These are phyloP conservation scores for Anastatica hierochuntica DNA, from an alignment of 345 rosid genomes.

Conservation along the genomic window DNA sequence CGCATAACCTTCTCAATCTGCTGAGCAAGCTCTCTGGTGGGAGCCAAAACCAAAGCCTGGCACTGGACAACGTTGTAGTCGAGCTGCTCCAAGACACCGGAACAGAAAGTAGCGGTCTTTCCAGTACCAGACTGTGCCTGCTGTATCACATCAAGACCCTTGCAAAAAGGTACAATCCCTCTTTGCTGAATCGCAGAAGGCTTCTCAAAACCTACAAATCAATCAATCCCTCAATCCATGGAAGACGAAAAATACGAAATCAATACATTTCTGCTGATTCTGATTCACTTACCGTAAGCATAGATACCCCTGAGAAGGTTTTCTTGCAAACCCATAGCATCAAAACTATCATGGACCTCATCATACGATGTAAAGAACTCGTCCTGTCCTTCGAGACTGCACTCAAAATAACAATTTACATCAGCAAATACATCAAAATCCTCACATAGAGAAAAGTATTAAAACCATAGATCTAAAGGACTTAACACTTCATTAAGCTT, in stretches of 20 bases:
- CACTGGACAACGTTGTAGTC: conserved; percentile 44
- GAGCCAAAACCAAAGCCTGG: conserved; percentile 64
- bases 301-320: conserved; percentile 30
- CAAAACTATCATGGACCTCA: conserved; percentile 17
- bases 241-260: not conserved
- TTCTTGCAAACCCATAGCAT: not conserved
- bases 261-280: not conserved
- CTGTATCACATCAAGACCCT: conserved; percentile 15
- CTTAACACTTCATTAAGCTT: conserved; percentile 36
- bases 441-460: not conserved
- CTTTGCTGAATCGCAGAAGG: conserved; percentile 85
- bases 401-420: not conserved
- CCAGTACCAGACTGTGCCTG: conserved; percentile 88
- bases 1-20: conserved; percentile 89
- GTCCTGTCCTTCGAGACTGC: conserved; percentile 32
- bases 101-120: conserved; percentile 74
- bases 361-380: conserved; percentile 35
- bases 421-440: not conserved
- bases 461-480: not conserved
- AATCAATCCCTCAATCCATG: not conserved
- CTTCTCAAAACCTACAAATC: conserved; percentile 48
- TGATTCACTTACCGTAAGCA: conserved; percentile 28
- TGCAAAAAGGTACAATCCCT: conserved; percentile 44
- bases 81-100: conserved; percentile 70
- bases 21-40: conserved; percentile 73